These are phyloP conservation scores for Aspergillus egyptiacus DNA, from an alignment of 495 filamentous ascomycete species.

Conservation along the genomic window DNA sequence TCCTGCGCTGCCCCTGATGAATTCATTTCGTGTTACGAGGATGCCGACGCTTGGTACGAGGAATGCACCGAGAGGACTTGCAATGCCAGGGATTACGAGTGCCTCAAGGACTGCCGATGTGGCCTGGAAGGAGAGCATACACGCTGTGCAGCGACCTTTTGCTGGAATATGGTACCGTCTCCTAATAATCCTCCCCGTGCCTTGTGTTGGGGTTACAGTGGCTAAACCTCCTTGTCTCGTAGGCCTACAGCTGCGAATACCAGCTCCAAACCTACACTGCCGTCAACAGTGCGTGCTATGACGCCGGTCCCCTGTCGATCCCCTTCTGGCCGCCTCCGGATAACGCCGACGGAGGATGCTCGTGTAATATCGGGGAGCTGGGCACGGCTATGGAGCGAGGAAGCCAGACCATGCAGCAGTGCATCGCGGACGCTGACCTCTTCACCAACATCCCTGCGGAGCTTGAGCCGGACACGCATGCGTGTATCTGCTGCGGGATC, in stretches of 20 bases:
- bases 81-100: not conserved
- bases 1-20: constrained; percentile 5
- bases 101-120: constrained; percentile 1
- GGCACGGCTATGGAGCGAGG: not conserved
- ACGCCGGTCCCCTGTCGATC: not conserved
- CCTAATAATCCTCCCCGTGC: no score
- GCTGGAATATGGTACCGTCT: constrained; percentile 6
- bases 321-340: constrained; percentile 9
- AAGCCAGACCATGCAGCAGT: not conserved
- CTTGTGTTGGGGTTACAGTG: no score
- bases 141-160: not conserved
- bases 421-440: not conserved
- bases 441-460: not conserved
- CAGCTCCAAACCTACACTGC: not conserved
- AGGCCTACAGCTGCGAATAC: constrained; percentile 11
- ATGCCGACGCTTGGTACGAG: not conserved
- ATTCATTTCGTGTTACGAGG: constrained; percentile 2
- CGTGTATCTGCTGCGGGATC: constrained; percentile 3
- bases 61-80: constrained; percentile 2
- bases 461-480: not conserved
- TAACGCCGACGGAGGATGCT: not conserved
- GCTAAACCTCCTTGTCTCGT: not conserved
- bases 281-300: not conserved
- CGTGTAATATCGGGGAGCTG: constrained; percentile 1
- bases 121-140: not conserved